Conservation (phyloP, 306 rosid species). For the Lagenaria siceraria region DNA sequence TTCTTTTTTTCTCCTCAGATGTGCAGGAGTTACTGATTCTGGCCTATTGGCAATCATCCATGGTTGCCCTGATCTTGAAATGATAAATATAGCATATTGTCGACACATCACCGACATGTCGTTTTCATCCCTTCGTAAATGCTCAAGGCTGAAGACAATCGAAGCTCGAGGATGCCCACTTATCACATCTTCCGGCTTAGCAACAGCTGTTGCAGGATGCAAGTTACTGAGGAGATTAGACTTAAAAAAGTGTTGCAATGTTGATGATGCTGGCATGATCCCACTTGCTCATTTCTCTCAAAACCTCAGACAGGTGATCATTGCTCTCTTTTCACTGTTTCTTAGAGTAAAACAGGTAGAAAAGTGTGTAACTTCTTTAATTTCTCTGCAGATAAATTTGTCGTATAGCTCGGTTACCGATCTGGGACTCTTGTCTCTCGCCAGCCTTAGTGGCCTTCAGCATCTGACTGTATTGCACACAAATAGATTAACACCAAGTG, state of each 20-base stretch:
- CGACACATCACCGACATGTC: constrained; percentile 54
- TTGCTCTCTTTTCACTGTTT: constrained; percentile 4
- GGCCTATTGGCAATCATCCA: constrained; percentile 60
- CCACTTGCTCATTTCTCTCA: constrained; percentile 64
- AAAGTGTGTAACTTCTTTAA: background rate
- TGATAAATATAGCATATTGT: constrained; percentile 70
- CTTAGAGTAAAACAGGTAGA: constrained; percentile 6
- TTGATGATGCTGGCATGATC: constrained; percentile 78
- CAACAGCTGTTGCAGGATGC: constrained; percentile 53
- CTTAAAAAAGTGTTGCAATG: constrained; percentile 62
- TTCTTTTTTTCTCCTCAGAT: constrained; percentile 37
- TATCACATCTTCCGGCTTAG: constrained; percentile 62
- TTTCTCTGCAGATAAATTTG: constrained; percentile 66
- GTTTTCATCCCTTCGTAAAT: constrained; percentile 43
- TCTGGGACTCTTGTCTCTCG: constrained; percentile 71
- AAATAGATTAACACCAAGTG: constrained; percentile 56
- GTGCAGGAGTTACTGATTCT: constrained; percentile 59
- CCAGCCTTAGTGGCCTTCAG: constrained; percentile 81
- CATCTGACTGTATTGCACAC: constrained; percentile 57
- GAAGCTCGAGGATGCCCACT: constrained; percentile 78
- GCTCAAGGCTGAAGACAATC: constrained; percentile 47
- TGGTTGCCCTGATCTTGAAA: constrained; percentile 73
- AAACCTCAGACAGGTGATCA: constrained; percentile 67
- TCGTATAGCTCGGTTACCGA: constrained; percentile 78
- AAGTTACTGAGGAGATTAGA: constrained; percentile 62